phyloP scores from a whole-genome alignment of 768 basidiomycete genomes.

The Dioszegia crocea region DNA sequence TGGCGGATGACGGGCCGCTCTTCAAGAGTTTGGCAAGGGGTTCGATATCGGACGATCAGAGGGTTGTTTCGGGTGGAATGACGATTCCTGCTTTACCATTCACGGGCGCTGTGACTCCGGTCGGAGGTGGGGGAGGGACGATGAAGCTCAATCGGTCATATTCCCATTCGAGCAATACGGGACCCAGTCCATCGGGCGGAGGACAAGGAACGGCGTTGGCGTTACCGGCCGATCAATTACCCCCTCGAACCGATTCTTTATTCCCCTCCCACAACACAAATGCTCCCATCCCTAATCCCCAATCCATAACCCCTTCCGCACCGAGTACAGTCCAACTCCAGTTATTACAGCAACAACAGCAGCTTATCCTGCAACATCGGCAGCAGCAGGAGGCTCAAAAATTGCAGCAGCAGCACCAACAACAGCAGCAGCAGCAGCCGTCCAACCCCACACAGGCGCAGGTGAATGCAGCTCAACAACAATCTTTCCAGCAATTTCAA shows the following conservation, averaged over 20 bases:
- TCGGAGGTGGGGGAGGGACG: too few relatives aligned
- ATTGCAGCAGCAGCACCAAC: slow-evolving; percentile 10
- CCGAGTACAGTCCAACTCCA: neutral
- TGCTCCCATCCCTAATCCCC: neutral
- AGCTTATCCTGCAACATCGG: neutral
- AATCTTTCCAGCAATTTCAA: neutral
- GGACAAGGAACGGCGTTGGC: neutral
- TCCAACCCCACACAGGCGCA: too few relatives aligned
- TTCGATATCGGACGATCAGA: neutral
- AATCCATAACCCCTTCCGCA: neutral
- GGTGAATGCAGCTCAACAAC: neutral
- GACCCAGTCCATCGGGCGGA: too few relatives aligned
- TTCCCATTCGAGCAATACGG: too few relatives aligned
- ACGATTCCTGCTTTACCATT: neutral
- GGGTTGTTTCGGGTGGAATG: neutral
- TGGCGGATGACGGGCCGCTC: neutral
- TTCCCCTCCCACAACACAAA: neutral
- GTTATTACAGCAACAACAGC: neutral
- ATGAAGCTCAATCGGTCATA: too few relatives aligned
- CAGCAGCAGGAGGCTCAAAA: slow-evolving; percentile 1
- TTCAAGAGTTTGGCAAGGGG: neutral
- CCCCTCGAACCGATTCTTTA: slow-evolving; percentile 1
- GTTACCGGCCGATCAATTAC: neutral
- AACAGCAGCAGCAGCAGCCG: neutral
- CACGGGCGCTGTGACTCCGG: neutral